Percentiles rank a stretch among this genome's conserved stretches.
Evolutionary conservation across 1,284 basidiomycete genomes (phyloP).

Genomic region (Golubevia sp.): DNA sequence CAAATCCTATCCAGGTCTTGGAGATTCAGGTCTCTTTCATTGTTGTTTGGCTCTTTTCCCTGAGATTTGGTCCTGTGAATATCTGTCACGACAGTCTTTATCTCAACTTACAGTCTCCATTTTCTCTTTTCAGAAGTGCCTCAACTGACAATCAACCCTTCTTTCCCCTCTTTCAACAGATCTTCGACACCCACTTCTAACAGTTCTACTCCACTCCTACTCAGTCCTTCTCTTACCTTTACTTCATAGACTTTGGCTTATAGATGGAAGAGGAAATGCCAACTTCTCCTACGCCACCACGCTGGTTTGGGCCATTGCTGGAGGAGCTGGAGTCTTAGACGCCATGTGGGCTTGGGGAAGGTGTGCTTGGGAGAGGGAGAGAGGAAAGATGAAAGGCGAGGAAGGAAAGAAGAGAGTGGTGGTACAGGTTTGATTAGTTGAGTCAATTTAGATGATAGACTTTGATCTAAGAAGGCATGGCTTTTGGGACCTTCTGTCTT

Average conservation of each 20-base stretch:
- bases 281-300: slow-evolving; percentile 60
- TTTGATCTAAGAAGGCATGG: too few species aligned
- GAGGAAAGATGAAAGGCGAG: neutral
- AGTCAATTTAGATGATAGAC: too few species aligned
- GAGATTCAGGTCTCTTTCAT: slow-evolving; percentile 44
- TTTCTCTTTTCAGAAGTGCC: neutral
- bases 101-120: slow-evolving; percentile 5
- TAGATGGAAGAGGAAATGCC: slow-evolving; percentile 55
- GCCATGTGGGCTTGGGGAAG: slow-evolving; percentile 36
- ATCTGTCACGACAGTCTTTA: slow-evolving; percentile 1
- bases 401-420: neutral
- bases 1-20: slow-evolving; percentile 52
- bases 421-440: neutral
- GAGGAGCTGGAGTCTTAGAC: slow-evolving; percentile 47
- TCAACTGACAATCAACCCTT: too few species aligned
- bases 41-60: slow-evolving; percentile 35
- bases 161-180: slow-evolving; percentile 16
- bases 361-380: neutral
- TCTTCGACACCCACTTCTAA: slow-evolving; percentile 52
- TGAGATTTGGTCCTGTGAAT: slow-evolving; percentile 40
- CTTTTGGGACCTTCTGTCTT: too few species aligned
- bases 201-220: slow-evolving; percentile 42
- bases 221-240: slow-evolving; percentile 47
- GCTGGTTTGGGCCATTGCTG: slow-evolving; percentile 47
- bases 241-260: slow-evolving; percentile 56